phyloP scores from a whole-genome alignment of 495 filamentous ascomycete genomes.

The Lepidopterella palustris region DNA sequence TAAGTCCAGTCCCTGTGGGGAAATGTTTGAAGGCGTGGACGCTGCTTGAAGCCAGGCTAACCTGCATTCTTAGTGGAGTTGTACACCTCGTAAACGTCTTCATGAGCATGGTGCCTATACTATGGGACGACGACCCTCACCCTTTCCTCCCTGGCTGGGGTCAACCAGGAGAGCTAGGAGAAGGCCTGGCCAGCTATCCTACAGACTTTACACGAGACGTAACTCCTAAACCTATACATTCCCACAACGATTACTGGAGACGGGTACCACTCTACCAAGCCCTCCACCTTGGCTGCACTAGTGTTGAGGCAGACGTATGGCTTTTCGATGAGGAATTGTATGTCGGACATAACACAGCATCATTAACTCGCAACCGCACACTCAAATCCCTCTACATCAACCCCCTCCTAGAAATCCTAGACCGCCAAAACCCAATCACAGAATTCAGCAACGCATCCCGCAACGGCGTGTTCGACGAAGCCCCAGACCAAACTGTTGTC shows the following conservation, averaged over 20 bases:
- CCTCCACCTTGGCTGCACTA: slow-evolving; percentile 60
- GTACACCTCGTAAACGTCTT: slow-evolving; percentile 44
- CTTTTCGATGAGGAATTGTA: slow-evolving; percentile 50
- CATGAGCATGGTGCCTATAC: slow-evolving; percentile 44
- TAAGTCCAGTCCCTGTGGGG: slow-evolving; percentile 14
- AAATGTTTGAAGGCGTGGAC: not conserved
- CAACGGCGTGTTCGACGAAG: slow-evolving; percentile 33
- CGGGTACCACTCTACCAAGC: slow-evolving; percentile 63
- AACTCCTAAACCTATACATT: slow-evolving; percentile 61
- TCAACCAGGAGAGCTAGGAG: slow-evolving; percentile 42
- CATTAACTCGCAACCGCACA: slow-evolving; percentile 32
- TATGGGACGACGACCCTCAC: slow-evolving; percentile 55
- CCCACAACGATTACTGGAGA: slow-evolving; percentile 91
- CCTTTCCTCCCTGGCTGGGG: slow-evolving; percentile 49
- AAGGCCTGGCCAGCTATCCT: slow-evolving; percentile 55
- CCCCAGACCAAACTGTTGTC: slow-evolving; percentile 31
- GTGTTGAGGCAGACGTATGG: slow-evolving; percentile 87
- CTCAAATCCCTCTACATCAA: slow-evolving; percentile 35
- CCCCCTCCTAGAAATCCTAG: slow-evolving; percentile 32
- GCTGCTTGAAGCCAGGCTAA: slow-evolving; percentile 4
- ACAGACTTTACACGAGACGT: slow-evolving; percentile 71
- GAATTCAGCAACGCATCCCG: slow-evolving; percentile 12
- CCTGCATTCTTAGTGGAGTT: slow-evolving; percentile 25
- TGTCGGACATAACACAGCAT: slow-evolving; percentile 33
- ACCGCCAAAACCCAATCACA: slow-evolving; percentile 27